A percentile compares a stretch with the other conserved stretches of the same genome.
Conservation (phyloP, 108 stramenopile genomes). For the Cylindrotheca fusiformis region DNA sequence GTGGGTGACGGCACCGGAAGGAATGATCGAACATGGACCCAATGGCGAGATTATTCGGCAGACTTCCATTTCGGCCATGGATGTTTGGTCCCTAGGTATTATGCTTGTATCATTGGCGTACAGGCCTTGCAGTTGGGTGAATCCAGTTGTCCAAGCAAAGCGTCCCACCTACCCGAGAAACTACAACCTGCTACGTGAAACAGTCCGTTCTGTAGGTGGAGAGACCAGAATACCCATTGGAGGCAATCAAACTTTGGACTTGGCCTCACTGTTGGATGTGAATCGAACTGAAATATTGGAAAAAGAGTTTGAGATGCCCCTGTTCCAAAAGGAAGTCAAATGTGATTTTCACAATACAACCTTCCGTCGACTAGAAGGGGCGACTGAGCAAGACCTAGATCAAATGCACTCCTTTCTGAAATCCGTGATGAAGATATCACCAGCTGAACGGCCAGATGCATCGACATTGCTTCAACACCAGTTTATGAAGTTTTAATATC, state of each 20-base stretch:
- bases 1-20: not conserved
- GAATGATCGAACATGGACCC: conserved; percentile 8
- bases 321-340: not conserved
- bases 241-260: not conserved
- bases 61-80: conserved; percentile 5
- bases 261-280: not conserved
- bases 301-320: not conserved
- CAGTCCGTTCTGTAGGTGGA: not conserved
- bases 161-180: not conserved
- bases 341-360: not conserved
- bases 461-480: not conserved
- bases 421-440: not conserved
- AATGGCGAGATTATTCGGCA: not conserved
- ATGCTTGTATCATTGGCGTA: not conserved
- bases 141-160: not conserved
- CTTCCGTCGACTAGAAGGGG: not conserved
- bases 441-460: not conserved
- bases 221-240: not conserved
- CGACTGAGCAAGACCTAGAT: not conserved
- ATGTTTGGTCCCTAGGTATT: conserved; percentile 3
- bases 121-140: not conserved
- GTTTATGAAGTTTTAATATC: not conserved
- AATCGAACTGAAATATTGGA: not conserved
- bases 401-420: not conserved
- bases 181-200: not conserved